phyloP scores from a whole-genome alignment of 148 eudicot genomes.

The Amaranthus cruentus region DNA sequence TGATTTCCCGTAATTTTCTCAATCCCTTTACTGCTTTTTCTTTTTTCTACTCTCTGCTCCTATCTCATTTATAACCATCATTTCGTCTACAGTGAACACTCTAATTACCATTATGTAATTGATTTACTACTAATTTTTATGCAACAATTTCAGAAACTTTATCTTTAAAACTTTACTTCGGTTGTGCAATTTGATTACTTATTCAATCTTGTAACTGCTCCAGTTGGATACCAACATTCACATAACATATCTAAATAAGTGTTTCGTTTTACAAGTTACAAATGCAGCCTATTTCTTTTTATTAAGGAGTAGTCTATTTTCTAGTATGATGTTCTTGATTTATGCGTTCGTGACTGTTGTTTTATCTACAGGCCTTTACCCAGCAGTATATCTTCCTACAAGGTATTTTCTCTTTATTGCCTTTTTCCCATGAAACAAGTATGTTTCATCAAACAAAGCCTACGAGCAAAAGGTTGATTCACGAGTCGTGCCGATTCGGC shows the following conservation, averaged over 20 bases:
- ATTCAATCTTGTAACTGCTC: background rate
- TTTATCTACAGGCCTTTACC: conserved; percentile 72
- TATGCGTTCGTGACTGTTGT: conserved; percentile 15
- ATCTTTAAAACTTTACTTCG: no score
- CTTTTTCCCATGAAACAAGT: background rate
- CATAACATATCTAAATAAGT: background rate
- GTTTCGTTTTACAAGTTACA: background rate
- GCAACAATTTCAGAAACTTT: background rate
- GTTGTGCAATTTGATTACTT: background rate
- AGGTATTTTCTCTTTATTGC: conserved; percentile 44
- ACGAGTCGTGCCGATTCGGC: no score
- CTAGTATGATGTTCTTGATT: background rate
- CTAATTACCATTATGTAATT: no score
- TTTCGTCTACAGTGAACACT: no score
- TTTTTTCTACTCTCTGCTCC: background rate
- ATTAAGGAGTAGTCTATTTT: background rate
- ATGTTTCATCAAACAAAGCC: no score
- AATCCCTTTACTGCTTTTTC: background rate
- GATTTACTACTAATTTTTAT: no score
- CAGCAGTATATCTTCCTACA: conserved; percentile 78
- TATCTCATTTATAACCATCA: no score
- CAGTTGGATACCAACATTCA: background rate
- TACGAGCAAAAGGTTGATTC: no score
- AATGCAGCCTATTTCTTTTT: background rate
- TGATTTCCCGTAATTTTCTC: conserved; percentile 69